These are phyloP conservation scores for Microglena sp. DNA, from an alignment of 139 green algal species.

Conservation along the genomic window DNA sequence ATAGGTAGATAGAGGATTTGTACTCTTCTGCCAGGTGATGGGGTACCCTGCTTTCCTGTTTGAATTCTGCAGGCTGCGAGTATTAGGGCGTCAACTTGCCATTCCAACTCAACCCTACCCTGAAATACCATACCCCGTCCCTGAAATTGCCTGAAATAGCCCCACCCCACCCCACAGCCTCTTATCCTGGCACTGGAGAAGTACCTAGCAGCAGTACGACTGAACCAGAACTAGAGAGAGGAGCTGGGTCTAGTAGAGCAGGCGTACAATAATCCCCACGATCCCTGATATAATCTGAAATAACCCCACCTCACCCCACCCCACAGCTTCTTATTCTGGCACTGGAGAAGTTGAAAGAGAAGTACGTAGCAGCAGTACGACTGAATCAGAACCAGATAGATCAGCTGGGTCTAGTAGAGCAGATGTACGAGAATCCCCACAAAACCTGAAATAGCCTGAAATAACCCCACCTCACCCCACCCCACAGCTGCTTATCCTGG, in stretches of 20 bases:
- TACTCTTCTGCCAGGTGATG: no score
- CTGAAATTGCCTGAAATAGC: no score
- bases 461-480: slow-evolving; percentile 91
- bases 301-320: no score
- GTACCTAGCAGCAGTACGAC: slow-evolving; percentile 84
- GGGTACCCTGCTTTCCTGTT: no score
- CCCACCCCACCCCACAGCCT: no score
- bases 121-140: no score
- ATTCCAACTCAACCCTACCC: no score
- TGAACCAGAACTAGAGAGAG: slow-evolving; percentile 96
- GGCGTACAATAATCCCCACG: no score
- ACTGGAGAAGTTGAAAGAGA: slow-evolving; percentile 97
- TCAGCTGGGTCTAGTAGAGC: slow-evolving; percentile 97
- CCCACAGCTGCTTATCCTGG: slow-evolving; percentile 98
- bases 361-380: slow-evolving; percentile 85
- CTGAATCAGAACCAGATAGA: slow-evolving; percentile 96
- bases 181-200: slow-evolving; percentile 96
- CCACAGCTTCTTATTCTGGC: slow-evolving; percentile 97
- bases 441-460: slow-evolving; percentile 97
- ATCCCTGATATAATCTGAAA: no score
- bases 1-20: no score
- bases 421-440: slow-evolving; percentile 97
- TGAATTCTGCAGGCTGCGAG: no score
- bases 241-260: slow-evolving; percentile 98
- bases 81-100: no score